A percentile compares a stretch with the other conserved stretches of the same genome.
Conservation (phyloP, 495 filamentous ascomycete genomes). For the Talaromyces wortmannii region DNA sequence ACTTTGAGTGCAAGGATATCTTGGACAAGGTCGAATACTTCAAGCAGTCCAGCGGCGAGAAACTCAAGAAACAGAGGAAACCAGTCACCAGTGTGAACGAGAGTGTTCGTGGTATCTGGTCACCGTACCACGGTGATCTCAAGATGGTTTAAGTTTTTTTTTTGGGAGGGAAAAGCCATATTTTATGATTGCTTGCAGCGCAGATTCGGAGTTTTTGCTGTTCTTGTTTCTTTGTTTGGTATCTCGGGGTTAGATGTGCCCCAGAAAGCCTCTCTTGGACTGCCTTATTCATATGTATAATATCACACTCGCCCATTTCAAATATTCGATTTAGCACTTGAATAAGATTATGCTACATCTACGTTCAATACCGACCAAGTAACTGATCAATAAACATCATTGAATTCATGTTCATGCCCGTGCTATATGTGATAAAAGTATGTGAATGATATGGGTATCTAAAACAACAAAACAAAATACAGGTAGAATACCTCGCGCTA, state of each 20-base stretch:
- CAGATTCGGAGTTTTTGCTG: conserved; percentile 10
- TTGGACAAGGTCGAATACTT: conserved; percentile 74
- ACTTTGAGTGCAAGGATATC: conserved; percentile 73
- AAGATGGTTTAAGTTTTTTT: conserved; percentile 29
- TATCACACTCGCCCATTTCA: neutral
- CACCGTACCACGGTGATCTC: conserved; percentile 73
- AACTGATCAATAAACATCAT: too few species aligned
- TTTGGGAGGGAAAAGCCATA: neutral
- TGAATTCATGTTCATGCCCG: too few species aligned
- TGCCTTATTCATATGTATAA: neutral
- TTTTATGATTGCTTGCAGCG: neutral
- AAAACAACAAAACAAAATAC: conserved; percentile 6
- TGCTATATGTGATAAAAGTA: neutral
- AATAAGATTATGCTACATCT: too few species aligned
- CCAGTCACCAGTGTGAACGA: conserved; percentile 80
- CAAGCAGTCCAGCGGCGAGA: conserved; percentile 80
- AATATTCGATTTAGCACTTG: neutral
- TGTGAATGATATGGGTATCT: conserved; percentile 15
- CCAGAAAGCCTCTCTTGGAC: neutral
- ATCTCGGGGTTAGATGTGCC: neutral
- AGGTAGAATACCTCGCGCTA: neutral
- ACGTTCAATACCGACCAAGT: too few species aligned
- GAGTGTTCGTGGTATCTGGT: conserved; percentile 92
- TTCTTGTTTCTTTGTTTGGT: conserved; percentile 1
- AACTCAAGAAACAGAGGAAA: conserved; percentile 71